phyloP scores from a whole-genome alignment of 495 filamentous ascomycete genomes.

The Physcia stellaris region DNA sequence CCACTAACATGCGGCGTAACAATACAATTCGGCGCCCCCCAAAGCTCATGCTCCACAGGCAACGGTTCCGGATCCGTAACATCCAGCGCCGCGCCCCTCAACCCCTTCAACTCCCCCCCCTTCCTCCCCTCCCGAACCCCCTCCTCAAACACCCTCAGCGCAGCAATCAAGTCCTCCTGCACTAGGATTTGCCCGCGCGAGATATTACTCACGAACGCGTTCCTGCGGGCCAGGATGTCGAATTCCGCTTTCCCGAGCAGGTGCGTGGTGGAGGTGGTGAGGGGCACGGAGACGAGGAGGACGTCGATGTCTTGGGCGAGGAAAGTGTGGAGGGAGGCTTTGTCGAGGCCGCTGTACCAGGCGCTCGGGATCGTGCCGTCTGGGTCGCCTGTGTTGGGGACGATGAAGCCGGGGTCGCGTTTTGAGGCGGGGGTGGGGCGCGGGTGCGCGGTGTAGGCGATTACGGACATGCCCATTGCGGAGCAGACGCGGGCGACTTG shows the following conservation, averaged over 20 bases:
- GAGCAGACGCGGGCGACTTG: constrained; percentile 56
- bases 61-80: constrained; percentile 81
- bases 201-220: constrained; percentile 61
- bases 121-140: constrained; percentile 4
- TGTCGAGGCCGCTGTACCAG: constrained; percentile 60
- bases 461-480: constrained; percentile 66
- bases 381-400: constrained; percentile 63
- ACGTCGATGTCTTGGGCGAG: constrained; percentile 57
- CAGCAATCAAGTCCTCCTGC: constrained; percentile 50
- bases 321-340: constrained; percentile 49
- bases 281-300: constrained; percentile 58
- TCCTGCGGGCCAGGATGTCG: constrained; percentile 38
- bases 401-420: constrained; percentile 51
- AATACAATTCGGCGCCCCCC: constrained; percentile 57
- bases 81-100: constrained; percentile 68
- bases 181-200: constrained; percentile 59
- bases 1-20: constrained; percentile 75
- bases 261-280: constrained; percentile 52
- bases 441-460: constrained; percentile 57
- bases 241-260: constrained; percentile 55
- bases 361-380: constrained; percentile 55
- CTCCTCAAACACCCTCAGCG: constrained; percentile 32
- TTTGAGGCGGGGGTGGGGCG: constrained; percentile 37
- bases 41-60: constrained; percentile 53
- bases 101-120: constrained; percentile 23